Percentiles rank a stretch among this genome's conserved stretches.
These are phyloP conservation scores for Cladosporium phlei DNA, from an alignment of 2,329 filamentous ascomycete genomes.

Conservation along the genomic window DNA sequence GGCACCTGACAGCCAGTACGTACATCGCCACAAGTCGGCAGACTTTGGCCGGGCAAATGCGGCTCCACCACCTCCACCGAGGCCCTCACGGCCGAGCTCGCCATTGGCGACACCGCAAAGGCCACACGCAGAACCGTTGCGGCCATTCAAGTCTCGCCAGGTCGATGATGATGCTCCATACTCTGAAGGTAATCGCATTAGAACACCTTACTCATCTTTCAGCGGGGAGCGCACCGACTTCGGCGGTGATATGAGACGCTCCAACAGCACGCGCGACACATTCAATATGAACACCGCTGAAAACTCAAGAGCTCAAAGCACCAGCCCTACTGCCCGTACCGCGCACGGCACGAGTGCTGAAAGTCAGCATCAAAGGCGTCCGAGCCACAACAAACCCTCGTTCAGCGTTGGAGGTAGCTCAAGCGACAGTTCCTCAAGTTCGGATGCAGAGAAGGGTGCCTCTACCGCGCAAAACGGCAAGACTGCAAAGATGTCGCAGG, in stretches of 20 bases:
- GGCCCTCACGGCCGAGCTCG: slow-evolving; percentile 32
- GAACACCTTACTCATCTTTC: slow-evolving; percentile 51
- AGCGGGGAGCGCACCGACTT: slow-evolving; percentile 56
- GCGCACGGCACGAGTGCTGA: slow-evolving; percentile 11
- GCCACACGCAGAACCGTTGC: slow-evolving; percentile 34
- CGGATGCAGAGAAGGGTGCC: background rate
- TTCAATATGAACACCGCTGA: slow-evolving; percentile 24
- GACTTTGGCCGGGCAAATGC: slow-evolving; percentile 22
- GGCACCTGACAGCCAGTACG: slow-evolving; percentile 34
- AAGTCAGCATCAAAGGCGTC: slow-evolving; percentile 1
- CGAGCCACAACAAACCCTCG: background rate
- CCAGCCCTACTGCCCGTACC: slow-evolving; percentile 21
- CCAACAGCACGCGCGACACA: slow-evolving; percentile 48
- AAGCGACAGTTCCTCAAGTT: slow-evolving; percentile 5
- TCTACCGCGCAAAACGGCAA: background rate
- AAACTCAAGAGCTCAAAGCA: slow-evolving; percentile 20
- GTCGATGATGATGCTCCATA: slow-evolving; percentile 36
- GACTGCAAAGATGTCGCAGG: background rate
- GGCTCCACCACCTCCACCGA: slow-evolving; percentile 33
- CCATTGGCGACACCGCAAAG: slow-evolving; percentile 32
- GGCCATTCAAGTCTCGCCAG: slow-evolving; percentile 30
- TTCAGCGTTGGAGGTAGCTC: slow-evolving; percentile 13
- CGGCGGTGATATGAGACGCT: slow-evolving; percentile 47
- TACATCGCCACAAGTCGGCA: slow-evolving; percentile 26
- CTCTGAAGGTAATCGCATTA: slow-evolving; percentile 44